Conservation (phyloP, 2,329 filamentous ascomycete genomes). For the Xylaria sp. region DNA sequence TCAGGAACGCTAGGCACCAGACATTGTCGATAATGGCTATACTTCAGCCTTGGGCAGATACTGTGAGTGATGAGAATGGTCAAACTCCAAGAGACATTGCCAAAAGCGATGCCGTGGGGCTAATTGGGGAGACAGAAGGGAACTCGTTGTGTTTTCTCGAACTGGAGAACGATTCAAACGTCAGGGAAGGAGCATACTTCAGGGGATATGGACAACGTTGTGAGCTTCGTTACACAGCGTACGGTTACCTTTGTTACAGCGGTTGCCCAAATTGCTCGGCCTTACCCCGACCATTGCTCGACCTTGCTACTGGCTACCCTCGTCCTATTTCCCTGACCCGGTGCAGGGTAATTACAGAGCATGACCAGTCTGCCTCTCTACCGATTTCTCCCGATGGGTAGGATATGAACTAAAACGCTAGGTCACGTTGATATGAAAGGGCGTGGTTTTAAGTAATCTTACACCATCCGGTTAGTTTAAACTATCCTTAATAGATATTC, state of each 20-base stretch:
- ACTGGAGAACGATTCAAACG: neutral
- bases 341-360: neutral
- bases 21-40: slow-evolving; percentile 2
- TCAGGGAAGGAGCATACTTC: neutral
- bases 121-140: slow-evolving; percentile 4
- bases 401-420: neutral
- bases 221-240: neutral
- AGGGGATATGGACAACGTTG: neutral
- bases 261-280: neutral
- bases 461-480: neutral
- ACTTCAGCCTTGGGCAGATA: neutral
- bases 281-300: neutral
- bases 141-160: neutral
- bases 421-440: neutral
- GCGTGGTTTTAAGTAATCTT: neutral
- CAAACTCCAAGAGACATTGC: slow-evolving; percentile 16
- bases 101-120: neutral
- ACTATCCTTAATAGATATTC: neutral
- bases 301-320: neutral
- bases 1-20: neutral
- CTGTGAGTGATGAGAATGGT: neutral
- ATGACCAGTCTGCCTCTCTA: neutral
- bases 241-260: neutral
- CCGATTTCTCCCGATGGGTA: neutral
- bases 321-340: neutral